Evolutionary conservation across 177 flowering plant species (phyloP).

Genomic region (Telopea speciosissima): DNA sequence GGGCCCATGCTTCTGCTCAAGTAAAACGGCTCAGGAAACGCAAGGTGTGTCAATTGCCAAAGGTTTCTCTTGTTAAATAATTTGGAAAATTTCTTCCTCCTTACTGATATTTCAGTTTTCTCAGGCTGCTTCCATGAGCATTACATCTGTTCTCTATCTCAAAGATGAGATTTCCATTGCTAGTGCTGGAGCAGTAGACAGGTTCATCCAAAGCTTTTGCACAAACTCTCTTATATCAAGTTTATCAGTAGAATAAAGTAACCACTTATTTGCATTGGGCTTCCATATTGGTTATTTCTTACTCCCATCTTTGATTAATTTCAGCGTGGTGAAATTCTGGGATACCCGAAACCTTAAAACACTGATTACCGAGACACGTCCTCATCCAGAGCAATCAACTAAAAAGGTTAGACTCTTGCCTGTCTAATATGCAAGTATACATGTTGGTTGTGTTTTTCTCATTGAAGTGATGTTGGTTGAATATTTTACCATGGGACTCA

Average conservation of each 20-base stretch:
- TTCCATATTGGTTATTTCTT: not conserved
- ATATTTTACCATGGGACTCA: not conserved
- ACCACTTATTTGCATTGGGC: not conserved
- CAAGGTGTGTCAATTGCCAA: constrained; percentile 40
- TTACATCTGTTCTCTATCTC: constrained; percentile 88
- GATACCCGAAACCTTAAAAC: constrained; percentile 65
- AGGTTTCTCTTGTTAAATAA: not conserved
- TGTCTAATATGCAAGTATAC: not conserved
- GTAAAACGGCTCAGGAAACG: constrained; percentile 43
- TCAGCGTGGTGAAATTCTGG: constrained; percentile 88
- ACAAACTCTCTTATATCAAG: not conserved
- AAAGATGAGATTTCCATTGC: constrained; percentile 86
- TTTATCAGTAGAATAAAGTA: not conserved
- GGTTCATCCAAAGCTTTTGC: constrained; percentile 31
- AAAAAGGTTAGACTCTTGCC: constrained; percentile 43
- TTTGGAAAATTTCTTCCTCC: not conserved
- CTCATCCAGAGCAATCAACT: constrained; percentile 28
- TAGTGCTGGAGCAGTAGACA: constrained; percentile 89
- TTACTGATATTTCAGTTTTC: constrained; percentile 6
- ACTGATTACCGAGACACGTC: constrained; percentile 44
- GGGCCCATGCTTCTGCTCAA: constrained; percentile 49
- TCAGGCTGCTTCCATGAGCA: constrained; percentile 84
- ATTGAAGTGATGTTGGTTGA: not conserved
- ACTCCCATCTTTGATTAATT: constrained; percentile 11
- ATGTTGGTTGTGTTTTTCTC: not conserved